Base-by-base conservation (phyloP, 371 early-diverging fungal genomes). In the Nematocida ironsii region DNA sequence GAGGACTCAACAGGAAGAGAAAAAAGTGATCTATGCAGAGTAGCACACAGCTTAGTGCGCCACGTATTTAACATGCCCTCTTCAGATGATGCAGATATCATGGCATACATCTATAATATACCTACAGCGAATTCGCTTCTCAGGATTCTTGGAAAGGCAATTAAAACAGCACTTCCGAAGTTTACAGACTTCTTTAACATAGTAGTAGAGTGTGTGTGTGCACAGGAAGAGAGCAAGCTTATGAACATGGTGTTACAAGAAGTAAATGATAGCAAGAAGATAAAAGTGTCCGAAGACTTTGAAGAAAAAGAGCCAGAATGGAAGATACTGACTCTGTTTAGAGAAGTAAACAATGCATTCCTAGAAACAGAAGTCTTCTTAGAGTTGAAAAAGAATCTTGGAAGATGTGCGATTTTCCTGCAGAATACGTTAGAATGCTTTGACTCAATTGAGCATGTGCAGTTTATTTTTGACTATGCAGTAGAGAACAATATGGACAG, bases 301-400 rank as follows among this genome's bases (percentile, higher is more conserved):
- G 52, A 74, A 39, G 58, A 58, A 16, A 27, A 40, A 20, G 80
- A 69, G 45, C n/a, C n/a, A 52, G 80, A 78, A 45, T 78, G 69
- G 67, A 4, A 33, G 39, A 47, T 78, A n/a, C 80, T 70, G 9
- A 54, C 68, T 7, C 80, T 68, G 4, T 68, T 78, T n/a, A 45
- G 60, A 47, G 80, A 33, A 23, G 20, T 70, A 6, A 60, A 67
- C 25, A 47, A 78, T 56, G 50, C 4, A 4, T 78, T 78, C 54
- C 57, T 78, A 9, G 56, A 58, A 5, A 78, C 71, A n/a, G 20
- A 57, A 44, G 62, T 45, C 18, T 78, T 78, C 62, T 23, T 7
- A 16, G 68, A 33, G 39, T 71, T 78, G 33, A 70, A 57, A 27
- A 45, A 13, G 18, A 40, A 70, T 11, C 5, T 61, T 9, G 25